Evolutionary conservation across 495 filamentous ascomycete species (phyloP).

Genomic region (Aspergillus affinis): DNA sequence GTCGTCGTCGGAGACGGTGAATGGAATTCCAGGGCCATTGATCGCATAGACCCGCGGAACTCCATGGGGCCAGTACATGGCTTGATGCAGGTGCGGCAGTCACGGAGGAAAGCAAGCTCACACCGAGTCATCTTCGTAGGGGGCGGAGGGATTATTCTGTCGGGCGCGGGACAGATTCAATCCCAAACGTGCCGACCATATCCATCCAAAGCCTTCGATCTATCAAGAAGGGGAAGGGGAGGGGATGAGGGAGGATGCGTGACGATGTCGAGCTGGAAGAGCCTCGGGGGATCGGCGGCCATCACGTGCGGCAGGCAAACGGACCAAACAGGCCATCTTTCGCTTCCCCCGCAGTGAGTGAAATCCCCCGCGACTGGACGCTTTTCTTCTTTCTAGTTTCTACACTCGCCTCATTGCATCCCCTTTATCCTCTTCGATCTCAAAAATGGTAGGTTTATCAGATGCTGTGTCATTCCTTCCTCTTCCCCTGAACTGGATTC

Average conservation of each 20-base stretch:
- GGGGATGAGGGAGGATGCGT: neutral
- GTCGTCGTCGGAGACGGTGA: slow-evolving; percentile 39
- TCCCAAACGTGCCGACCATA: slow-evolving; percentile 25
- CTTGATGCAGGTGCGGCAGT: slow-evolving; percentile 36
- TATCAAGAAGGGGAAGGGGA: neutral
- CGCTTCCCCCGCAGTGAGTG: slow-evolving; percentile 15
- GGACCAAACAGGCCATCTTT: slow-evolving; percentile 10
- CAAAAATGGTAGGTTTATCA: neutral
- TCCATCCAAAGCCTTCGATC: slow-evolving; percentile 9
- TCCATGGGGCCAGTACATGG: slow-evolving; percentile 98
- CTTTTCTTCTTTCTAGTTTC: neutral
- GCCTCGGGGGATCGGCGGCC: neutral
- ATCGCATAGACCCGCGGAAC: slow-evolving; percentile 86
- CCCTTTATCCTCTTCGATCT: neutral
- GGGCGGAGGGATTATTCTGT: slow-evolving; percentile 17
- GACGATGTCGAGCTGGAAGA: slow-evolving; percentile 4
- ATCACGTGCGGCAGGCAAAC: slow-evolving; percentile 20
- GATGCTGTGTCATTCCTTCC: too few species aligned
- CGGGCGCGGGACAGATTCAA: slow-evolving; percentile 18
- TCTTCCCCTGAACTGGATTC: neutral
- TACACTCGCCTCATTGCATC: neutral
- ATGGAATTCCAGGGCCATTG: slow-evolving; percentile 51
- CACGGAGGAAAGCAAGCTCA: slow-evolving; percentile 32
- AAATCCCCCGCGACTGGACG: slow-evolving; percentile 11
- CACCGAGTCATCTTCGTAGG: slow-evolving; percentile 41